phyloP scores from a whole-genome alignment of 768 basidiomycete species.

The Suillus brevipes region DNA sequence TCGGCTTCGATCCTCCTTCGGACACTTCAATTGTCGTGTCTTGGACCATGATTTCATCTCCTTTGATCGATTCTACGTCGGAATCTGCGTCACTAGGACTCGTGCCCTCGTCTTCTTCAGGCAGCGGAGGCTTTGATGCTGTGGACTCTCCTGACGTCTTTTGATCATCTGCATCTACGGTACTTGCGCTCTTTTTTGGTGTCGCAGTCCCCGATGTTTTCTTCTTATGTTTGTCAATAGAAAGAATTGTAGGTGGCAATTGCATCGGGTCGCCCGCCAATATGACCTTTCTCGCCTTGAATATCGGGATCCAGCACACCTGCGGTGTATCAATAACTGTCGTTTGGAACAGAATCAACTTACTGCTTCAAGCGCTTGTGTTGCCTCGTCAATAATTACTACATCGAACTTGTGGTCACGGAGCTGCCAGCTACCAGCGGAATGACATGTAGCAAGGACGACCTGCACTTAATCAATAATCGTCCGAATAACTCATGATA shows the following conservation, averaged over 20 bases:
- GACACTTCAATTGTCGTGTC: slow-evolving; percentile 13
- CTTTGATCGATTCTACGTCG: slow-evolving; percentile 21
- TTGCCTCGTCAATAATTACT: slow-evolving; percentile 96
- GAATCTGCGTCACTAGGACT: slow-evolving; percentile 12
- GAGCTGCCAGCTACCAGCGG: slow-evolving; percentile 83
- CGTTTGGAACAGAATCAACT: neutral
- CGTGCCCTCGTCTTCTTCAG: slow-evolving; percentile 4
- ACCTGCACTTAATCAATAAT: slow-evolving; percentile 44
- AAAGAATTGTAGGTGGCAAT: slow-evolving; percentile 90
- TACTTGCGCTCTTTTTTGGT: slow-evolving; percentile 4
- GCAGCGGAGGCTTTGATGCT: slow-evolving; percentile 7
- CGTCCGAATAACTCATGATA: neutral
- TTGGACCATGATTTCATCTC: slow-evolving; percentile 21
- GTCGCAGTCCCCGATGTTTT: slow-evolving; percentile 22
- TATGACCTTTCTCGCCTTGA: slow-evolving; percentile 87
- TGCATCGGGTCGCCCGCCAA: slow-evolving; percentile 96
- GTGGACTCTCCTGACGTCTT: slow-evolving; percentile 4
- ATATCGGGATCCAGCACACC: slow-evolving; percentile 89
- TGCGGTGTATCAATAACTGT: neutral
- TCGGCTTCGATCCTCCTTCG: slow-evolving; percentile 5
- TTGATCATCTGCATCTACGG: slow-evolving; percentile 6
- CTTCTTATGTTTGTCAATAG: slow-evolving; percentile 48
- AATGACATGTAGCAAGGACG: slow-evolving; percentile 93
- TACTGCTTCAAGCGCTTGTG: slow-evolving; percentile 94
- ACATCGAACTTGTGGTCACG: slow-evolving; percentile 83